Percentiles rank a stretch among this genome's conserved stretches.
phyloP scores from a whole-genome alignment of 345 rosid species.

The Cardamine chenopodiifolia region DNA sequence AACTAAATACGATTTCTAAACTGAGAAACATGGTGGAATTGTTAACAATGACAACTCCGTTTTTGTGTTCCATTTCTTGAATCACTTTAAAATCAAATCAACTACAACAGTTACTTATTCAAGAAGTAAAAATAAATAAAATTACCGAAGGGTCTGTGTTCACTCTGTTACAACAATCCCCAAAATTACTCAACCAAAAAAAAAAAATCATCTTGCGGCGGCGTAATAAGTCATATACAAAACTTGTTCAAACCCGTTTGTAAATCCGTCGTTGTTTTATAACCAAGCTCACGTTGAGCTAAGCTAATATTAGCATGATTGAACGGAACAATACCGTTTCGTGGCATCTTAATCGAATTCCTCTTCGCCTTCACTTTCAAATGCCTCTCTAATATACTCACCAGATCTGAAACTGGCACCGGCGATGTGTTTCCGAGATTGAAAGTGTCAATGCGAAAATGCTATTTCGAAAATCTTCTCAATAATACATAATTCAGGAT shows the following conservation, averaged over 20 bases:
- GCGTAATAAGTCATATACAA: conserved; percentile 78
- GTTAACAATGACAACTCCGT: neutral
- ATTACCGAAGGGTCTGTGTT: conserved; percentile 12
- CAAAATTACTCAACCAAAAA: conserved; percentile 29
- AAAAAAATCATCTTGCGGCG: too few species aligned
- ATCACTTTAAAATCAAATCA: conserved; percentile 3
- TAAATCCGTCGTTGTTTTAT: conserved; percentile 86
- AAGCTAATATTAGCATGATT: conserved; percentile 93
- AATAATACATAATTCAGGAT: too few species aligned
- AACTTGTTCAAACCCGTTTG: conserved; percentile 90
- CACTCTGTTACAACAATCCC: conserved; percentile 3
- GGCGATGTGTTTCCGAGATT: conserved; percentile 95
- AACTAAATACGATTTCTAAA: conserved; percentile 84
- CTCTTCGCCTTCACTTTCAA: conserved; percentile 86
- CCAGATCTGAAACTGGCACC: conserved; percentile 81
- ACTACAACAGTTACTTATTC: conserved; percentile 8
- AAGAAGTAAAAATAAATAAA: conserved; percentile 20
- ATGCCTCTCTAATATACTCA: conserved; percentile 75
- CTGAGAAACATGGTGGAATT: neutral
- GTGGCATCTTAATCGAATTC: conserved; percentile 77
- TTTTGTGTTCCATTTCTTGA: neutral
- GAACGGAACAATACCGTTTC: conserved; percentile 89
- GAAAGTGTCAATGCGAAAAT: too few species aligned
- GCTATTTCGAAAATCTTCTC: too few species aligned
- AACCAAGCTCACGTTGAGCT: conserved; percentile 77